These are phyloP conservation scores for Parmelia sp. DNA, from an alignment of 495 filamentous ascomycete genomes.

Conservation along the genomic window DNA sequence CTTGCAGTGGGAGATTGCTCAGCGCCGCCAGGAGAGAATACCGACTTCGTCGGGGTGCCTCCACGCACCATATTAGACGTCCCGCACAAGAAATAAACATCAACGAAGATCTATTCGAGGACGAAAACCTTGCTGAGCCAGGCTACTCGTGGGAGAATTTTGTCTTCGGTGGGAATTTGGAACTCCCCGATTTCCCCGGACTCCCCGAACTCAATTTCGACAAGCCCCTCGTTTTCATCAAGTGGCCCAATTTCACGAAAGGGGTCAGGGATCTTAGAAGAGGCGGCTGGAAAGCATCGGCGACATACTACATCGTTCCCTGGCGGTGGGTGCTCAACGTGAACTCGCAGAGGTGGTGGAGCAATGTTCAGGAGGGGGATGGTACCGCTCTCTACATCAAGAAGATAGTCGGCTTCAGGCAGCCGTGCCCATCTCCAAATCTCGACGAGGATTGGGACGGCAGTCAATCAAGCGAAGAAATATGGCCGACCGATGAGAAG, in stretches of 20 bases:
- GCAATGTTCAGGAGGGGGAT: not conserved
- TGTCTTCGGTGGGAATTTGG: not conserved
- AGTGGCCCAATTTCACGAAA: not conserved
- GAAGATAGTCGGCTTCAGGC: not conserved
- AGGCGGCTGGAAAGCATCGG: not conserved
- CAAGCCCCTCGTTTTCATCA: not conserved
- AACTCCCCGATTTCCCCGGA: not conserved
- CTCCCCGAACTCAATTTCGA: accelerated
- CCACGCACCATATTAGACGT: not conserved
- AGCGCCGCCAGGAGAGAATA: too few species aligned
- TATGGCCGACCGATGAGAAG: too few species aligned
- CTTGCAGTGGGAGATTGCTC: too few species aligned
- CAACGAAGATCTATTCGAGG: not conserved
- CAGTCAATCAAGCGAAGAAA: too few species aligned
- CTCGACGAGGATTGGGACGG: too few species aligned
- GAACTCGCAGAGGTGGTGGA: not conserved
- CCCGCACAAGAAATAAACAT: not conserved
- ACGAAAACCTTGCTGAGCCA: not conserved
- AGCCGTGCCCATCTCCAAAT: not conserved
- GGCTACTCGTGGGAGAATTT: not conserved
- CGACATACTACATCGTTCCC: not conserved
- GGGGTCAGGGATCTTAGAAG: not conserved
- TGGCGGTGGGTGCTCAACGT: not conserved
- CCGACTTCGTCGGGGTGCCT: too few species aligned
- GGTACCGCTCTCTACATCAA: not conserved